These are phyloP conservation scores for Ormosia semicastrata DNA, from an alignment of 306 rosid species.

Conservation along the genomic window DNA sequence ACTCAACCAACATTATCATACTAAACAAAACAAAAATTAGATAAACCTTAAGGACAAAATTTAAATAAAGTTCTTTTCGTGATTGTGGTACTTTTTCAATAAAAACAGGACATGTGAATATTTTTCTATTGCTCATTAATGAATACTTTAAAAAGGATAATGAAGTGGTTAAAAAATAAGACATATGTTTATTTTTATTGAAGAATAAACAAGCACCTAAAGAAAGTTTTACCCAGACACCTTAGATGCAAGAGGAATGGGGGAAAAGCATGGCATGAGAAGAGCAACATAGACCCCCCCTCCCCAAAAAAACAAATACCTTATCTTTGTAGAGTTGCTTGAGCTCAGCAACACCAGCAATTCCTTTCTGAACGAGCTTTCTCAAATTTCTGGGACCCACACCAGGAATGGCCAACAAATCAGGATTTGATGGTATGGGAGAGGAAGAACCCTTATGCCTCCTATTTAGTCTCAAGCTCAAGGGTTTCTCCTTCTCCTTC, in stretches of 20 bases:
- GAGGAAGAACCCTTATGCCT: slow-evolving; percentile 50
- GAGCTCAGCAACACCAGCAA: slow-evolving; percentile 84
- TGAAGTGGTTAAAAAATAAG: no score
- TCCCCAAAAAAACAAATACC: slow-evolving; percentile 31
- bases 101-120: no score
- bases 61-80: no score
- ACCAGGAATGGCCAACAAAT: slow-evolving; percentile 89
- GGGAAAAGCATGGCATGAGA: no score
- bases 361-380: slow-evolving; percentile 82
- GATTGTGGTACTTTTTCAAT: no score
- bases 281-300: no score
- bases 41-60: background rate
- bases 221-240: no score
- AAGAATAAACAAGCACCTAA: no score
- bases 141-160: no score
- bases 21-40: background rate
- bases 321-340: slow-evolving; percentile 87
- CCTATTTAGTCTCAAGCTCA: slow-evolving; percentile 40
- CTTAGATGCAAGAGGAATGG: background rate
- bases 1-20: background rate
- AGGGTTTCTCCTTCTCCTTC: slow-evolving; percentile 31
- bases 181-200: no score
- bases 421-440: slow-evolving; percentile 56
- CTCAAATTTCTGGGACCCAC: slow-evolving; percentile 91
- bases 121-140: no score